Evolutionary conservation across 73 alveolate species (phyloP), one percentile per base, ranked within the genome.

Genomic region (Paraurostyla sp.): DNA sequence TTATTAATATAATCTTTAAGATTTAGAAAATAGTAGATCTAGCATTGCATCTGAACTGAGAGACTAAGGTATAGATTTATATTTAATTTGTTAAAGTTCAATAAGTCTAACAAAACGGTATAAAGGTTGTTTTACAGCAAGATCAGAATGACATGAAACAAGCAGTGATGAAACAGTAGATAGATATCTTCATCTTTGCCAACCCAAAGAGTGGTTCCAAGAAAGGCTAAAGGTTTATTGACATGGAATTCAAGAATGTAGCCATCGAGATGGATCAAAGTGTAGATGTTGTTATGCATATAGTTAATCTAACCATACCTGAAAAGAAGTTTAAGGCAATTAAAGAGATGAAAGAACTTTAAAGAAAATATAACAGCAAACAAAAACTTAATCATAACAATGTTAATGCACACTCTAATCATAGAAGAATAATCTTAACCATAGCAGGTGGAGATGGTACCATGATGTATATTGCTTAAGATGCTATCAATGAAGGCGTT

Each of bases 371-470:
- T 25, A 22, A 23, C 49, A 16, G 46, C 6, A 50, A 73, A 48
- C 11, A 27, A 29, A 45, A 50, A 50, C 16, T 25, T 13, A 20
- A 3, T 69, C 16, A 9, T 9, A 35, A 35, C 80, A 52, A 52
- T 62, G 30, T 7, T 11, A 49, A 32, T 23, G 48, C 51, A 75
- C 46, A 15, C 9, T 1, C 46, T 16, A 78, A 20, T 52, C 62
- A 36, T 30, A 81, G 89, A 40, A 71, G 84, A 48, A 23, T 86
- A 16, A 56, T 91, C 16, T 27, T 85, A n/a, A 84, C 85, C 13
- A 92, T 88, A 16, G 94, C 95, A 33, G 97, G 98, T 0, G 99
- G 99, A 0, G 98, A 96, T 80, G 99, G 99, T 13, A 92, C 97
- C 32, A 88, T 94, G 48, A 92, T 94, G 95, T 93, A 90, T 76